phyloP scores from a whole-genome alignment of 257 asterid species.

The Cordia subcordata region DNA sequence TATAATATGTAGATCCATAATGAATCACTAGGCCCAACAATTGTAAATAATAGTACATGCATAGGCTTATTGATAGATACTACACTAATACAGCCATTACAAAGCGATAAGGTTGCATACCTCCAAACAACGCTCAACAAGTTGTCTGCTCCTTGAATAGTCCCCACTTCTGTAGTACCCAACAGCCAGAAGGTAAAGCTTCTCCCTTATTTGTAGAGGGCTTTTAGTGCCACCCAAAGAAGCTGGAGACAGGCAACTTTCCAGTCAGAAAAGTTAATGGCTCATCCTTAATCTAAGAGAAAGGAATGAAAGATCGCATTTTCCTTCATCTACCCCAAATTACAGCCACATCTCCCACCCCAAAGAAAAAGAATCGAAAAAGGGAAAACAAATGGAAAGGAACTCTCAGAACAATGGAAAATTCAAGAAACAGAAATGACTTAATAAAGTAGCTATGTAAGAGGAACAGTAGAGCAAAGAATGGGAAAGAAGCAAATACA shows the following conservation, averaged over 20 bases:
- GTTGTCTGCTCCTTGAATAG: slow-evolving; percentile 77
- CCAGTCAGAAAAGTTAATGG: not conserved
- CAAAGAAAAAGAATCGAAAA: not conserved
- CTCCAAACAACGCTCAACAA: slow-evolving; percentile 77
- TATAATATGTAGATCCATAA: too few species aligned
- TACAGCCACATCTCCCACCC: not conserved
- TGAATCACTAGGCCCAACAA: not conserved
- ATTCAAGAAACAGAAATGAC: too few species aligned
- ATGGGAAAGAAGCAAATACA: too few species aligned
- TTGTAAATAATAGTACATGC: not conserved
- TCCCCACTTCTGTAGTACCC: slow-evolving; percentile 84
- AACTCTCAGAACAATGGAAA: not conserved
- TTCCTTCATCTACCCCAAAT: not conserved
- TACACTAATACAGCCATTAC: not conserved
- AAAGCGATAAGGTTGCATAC: slow-evolving; percentile 18
- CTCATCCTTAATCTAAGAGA: not conserved
- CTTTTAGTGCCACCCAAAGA: slow-evolving; percentile 48
- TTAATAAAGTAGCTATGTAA: too few species aligned
- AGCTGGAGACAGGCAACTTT: slow-evolving; percentile 49
- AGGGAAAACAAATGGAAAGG: not conserved
- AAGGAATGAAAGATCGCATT: not conserved
- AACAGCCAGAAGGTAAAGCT: slow-evolving; percentile 72
- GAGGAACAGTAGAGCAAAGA: too few species aligned
- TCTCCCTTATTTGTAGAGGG: slow-evolving; percentile 56
- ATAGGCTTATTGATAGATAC: not conserved